A percentile compares a stretch with the other conserved stretches of the same genome.
phyloP scores from a whole-genome alignment of 1,284 basidiomycete genomes.

The Cryptococcus maquisensis region DNA sequence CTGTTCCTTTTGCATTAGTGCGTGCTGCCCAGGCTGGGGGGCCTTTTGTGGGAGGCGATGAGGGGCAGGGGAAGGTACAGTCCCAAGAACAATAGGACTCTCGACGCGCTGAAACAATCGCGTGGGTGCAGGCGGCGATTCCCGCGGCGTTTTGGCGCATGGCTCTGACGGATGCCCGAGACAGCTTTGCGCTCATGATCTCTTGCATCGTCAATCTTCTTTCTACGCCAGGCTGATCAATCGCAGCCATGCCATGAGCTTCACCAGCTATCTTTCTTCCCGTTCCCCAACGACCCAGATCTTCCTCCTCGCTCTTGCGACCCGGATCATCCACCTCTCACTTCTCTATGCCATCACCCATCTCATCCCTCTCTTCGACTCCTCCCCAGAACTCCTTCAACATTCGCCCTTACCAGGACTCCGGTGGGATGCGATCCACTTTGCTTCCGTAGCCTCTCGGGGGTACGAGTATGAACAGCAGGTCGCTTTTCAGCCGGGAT shows the following conservation, averaged over 20 bases:
- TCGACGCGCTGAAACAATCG: too few relatives aligned
- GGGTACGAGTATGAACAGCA: slow-evolving; percentile 74
- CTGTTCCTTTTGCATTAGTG: too few relatives aligned
- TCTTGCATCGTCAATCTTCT: too few relatives aligned
- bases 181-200: too few relatives aligned
- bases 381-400: slow-evolving; percentile 25
- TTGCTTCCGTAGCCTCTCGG: slow-evolving; percentile 59
- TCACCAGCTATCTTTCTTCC: not conserved
- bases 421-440: slow-evolving; percentile 89
- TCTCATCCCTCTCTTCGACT: slow-evolving; percentile 30
- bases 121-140: too few relatives aligned
- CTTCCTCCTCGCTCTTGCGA: slow-evolving; percentile 5
- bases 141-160: too few relatives aligned
- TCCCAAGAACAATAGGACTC: not conserved
- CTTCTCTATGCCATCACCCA: slow-evolving; percentile 13
- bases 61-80: not conserved
- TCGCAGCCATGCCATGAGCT: not conserved
- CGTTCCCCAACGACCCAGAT: not conserved
- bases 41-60: too few relatives aligned
- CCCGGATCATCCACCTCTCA: slow-evolving; percentile 14
- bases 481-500: slow-evolving; percentile 81
- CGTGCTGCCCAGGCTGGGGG: too few relatives aligned
- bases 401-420: slow-evolving; percentile 1
- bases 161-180: too few relatives aligned
- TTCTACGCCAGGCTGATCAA: too few relatives aligned